Base-by-base conservation (phyloP, 1,139 yeast genomes). In the Suhomyces wounanorum region DNA sequence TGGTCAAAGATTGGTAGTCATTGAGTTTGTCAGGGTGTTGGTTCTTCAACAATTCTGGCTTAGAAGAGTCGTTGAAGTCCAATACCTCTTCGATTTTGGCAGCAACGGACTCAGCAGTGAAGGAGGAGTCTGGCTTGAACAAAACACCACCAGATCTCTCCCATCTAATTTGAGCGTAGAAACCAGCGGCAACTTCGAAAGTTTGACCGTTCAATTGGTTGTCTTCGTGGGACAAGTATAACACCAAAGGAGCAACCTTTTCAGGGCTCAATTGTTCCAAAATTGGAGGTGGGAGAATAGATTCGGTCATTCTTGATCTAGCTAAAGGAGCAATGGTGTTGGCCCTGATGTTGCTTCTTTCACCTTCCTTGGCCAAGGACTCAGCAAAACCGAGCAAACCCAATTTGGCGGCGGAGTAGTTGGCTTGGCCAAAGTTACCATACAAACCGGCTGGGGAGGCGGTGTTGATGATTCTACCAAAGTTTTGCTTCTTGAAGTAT, bases 401-500 rank as follows among this genome's bases (percentile, higher is more conserved):
- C 56, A 89, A 75, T 72, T 94, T 94, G 43, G 97, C 98, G 41
- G 97, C 95, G 2, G 97, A 85, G 73, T 94, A 94, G 75, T 94
- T 94, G 45, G 97, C 84, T 72, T 94, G 99, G 50, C 99, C 99
- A 72, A 91, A 94, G 75, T 91, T 91, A 59, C 99, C 99, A 68
- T 88, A 94, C 59, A 94, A 78, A 37, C 98, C 98, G 45, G 98
- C 98, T 26, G 98, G 97, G 7, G 97, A 91, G 43, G 96, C 85
- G 18, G 98, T 92, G 78, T 90, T 92, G 63, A 94, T 73, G 61
- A 94, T 81, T 63, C 98, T 81, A 58, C 99, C 99, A 66, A 76
- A 94, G 56, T 82, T 81, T 71, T 94, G 98, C 62, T 88, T 75
- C 65, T 84, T 84, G 77, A 94, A 83, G 67, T 87, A 78, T 23